A percentile compares a stretch with the other conserved stretches of the same genome.
These are phyloP conservation scores for Begonia masoniana DNA, from an alignment of 306 rosid species.

Conservation along the genomic window DNA sequence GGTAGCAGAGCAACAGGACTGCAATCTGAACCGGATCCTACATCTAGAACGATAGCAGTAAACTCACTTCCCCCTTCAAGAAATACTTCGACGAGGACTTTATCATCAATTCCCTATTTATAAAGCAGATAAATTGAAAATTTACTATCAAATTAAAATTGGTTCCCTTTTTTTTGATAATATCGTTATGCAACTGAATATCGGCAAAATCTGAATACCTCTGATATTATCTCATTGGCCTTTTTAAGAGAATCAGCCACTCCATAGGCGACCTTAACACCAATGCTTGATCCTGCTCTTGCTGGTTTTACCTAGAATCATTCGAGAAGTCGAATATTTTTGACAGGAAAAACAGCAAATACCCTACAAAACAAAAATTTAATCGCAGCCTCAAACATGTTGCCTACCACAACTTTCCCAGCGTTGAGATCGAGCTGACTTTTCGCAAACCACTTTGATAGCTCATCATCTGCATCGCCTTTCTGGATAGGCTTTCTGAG, in stretches of 20 bases:
- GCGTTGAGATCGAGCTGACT: conserved; percentile 48
- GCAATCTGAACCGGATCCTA: conserved; percentile 60
- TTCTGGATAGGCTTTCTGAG: conserved; percentile 35
- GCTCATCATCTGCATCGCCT: conserved; percentile 37
- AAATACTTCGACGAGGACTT: conserved; percentile 74
- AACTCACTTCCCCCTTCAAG: conserved; percentile 96
- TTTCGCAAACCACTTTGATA: conserved; percentile 62
- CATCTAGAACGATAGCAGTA: conserved; percentile 90
- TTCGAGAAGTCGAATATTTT: conserved; percentile 5
- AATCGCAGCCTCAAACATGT: conserved; percentile 14
- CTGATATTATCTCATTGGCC: conserved; percentile 56
- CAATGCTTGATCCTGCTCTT: conserved; percentile 91
- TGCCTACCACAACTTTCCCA: conserved; percentile 89
- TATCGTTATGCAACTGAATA: conserved; percentile 1
- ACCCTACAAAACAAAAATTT: neutral
- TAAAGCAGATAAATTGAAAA: conserved; percentile 6
- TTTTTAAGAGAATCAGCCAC: conserved; percentile 56
- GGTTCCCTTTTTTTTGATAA: neutral
- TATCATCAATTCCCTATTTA: conserved; percentile 68
- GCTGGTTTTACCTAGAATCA: conserved; percentile 73
- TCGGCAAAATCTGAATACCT: conserved; percentile 34
- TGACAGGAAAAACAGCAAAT: conserved; percentile 3
- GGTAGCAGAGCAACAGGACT: conserved; percentile 82
- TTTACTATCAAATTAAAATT: neutral
- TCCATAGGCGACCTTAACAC: conserved; percentile 87